These are phyloP conservation scores for Gautieria morchelliformis DNA, from an alignment of 768 basidiomycete genomes.

Conservation along the genomic window DNA sequence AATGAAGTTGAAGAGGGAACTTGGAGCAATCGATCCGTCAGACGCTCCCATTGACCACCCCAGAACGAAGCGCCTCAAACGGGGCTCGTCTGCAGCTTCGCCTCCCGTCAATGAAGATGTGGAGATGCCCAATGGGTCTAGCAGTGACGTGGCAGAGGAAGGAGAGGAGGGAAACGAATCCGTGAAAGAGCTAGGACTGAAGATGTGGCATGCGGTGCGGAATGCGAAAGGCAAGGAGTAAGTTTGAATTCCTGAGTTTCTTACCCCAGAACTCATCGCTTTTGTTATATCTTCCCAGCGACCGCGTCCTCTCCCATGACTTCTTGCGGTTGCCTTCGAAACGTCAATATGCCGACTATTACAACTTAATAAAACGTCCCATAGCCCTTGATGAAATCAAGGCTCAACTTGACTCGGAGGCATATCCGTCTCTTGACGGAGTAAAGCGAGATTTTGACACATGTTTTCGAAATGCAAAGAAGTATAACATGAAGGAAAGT, in stretches of 20 bases:
- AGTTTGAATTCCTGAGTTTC: constrained; percentile 26
- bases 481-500: constrained; percentile 75
- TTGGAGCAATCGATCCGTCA: constrained; percentile 3
- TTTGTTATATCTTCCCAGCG: constrained; percentile 31
- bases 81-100: constrained; percentile 4
- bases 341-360: constrained; percentile 80
- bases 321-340: constrained; percentile 66
- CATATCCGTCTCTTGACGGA: constrained; percentile 53
- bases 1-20: constrained; percentile 9
- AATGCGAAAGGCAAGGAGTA: constrained; percentile 84
- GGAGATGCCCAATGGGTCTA: constrained; percentile 2
- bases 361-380: constrained; percentile 64
- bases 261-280: constrained; percentile 7
- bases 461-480: constrained; percentile 73
- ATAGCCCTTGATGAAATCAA: constrained; percentile 89
- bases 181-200: constrained; percentile 52
- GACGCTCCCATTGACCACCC: constrained; percentile 3
- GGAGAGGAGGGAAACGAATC: not conserved
- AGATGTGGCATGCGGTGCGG: constrained; percentile 70
- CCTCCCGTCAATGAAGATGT: constrained; percentile 9
- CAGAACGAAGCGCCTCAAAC: constrained; percentile 8
- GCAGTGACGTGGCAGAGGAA: not conserved
- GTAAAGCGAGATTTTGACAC: constrained; percentile 67
- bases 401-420: constrained; percentile 51
- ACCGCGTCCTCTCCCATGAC: constrained; percentile 48